Conservation (phyloP, 2,329 filamentous ascomycete genomes). For the Verruconis gallopava region DNA sequence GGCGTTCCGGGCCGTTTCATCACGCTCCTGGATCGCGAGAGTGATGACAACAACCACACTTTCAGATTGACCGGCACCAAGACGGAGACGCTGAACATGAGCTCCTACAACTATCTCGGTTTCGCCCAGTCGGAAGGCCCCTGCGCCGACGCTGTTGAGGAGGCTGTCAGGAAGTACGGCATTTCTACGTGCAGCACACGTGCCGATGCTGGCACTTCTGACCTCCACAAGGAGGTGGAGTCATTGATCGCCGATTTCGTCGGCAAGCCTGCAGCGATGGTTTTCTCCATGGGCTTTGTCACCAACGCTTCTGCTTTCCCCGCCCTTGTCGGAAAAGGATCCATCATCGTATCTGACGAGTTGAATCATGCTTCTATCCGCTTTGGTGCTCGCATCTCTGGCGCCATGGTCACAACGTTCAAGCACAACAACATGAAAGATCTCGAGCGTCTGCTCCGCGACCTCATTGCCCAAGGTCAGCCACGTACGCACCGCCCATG, state of each 20-base stretch:
- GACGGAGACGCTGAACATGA: conserved; percentile 95
- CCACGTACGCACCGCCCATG: conserved; percentile 96
- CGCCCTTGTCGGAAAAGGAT: conserved; percentile 82
- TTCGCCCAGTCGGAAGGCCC: conserved; percentile 96
- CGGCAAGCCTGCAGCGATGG: conserved; percentile 86
- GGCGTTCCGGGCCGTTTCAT: conserved; percentile 92
- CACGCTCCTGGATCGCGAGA: conserved; percentile 80
- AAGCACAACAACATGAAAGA: conserved; percentile 94
- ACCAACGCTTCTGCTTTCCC: conserved; percentile 92
- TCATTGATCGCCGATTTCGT: conserved; percentile 80
- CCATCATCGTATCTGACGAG: conserved; percentile 90
- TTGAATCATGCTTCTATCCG: conserved; percentile 97
- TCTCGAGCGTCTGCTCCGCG: conserved; percentile 73
- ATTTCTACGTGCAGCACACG: conserved; percentile 72
- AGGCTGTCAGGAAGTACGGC: conserved; percentile 71
- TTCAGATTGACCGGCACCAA: conserved; percentile 82
- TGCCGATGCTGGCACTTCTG: conserved; percentile 72
- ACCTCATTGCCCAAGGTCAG: conserved; percentile 91
- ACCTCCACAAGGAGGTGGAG: conserved; percentile 82
- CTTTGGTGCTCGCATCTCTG: conserved; percentile 84
- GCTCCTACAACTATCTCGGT: conserved; percentile 98
- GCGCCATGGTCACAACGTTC: conserved; percentile 90
- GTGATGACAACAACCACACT: conserved; percentile 79
- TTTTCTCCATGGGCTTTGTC: conserved; percentile 98
- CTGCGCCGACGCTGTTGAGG: conserved; percentile 86